Conservation (phyloP, 2,329 filamentous ascomycete genomes). For the Diaporthe citri region DNA sequence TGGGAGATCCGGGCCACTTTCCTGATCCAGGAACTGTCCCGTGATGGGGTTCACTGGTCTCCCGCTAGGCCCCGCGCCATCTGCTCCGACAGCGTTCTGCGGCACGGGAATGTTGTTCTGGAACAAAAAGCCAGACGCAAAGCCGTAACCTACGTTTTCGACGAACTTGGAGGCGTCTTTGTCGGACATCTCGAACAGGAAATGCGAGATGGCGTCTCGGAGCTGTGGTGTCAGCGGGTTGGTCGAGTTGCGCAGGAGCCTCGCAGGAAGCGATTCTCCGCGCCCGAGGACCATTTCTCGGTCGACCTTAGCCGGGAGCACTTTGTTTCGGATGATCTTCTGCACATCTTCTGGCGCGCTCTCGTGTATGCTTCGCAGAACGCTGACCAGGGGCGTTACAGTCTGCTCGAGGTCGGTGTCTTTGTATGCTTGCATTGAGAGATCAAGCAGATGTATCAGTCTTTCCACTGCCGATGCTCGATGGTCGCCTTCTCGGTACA, state of each 20-base stretch:
- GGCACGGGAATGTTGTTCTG: conserved; percentile 86
- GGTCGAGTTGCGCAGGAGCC: conserved; percentile 82
- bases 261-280: conserved; percentile 79
- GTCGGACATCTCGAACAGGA: conserved; percentile 90
- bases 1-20: conserved; percentile 69
- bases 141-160: conserved; percentile 93
- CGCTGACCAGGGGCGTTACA: conserved; percentile 79
- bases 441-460: conserved; percentile 78
- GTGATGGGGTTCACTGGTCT: conserved; percentile 84
- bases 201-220: conserved; percentile 78
- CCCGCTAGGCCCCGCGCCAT: conserved; percentile 44
- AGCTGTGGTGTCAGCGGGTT: conserved; percentile 79
- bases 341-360: conserved; percentile 74
- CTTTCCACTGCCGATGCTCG: conserved; percentile 71
- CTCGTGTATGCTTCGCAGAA: conserved; percentile 79
- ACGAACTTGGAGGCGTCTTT: conserved; percentile 85
- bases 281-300: conserved; percentile 82
- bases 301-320: conserved; percentile 84
- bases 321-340: conserved; percentile 70
- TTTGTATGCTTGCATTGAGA: conserved; percentile 72
- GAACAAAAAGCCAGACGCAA: conserved; percentile 90
- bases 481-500: conserved; percentile 74
- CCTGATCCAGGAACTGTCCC: conserved; percentile 81
- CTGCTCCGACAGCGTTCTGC: conserved; percentile 70
- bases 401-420: conserved; percentile 79